Evolutionary conservation across 176 grass and related monocot genomes (phyloP).

Genomic region (Sorghum bicolor): Sorghum_bicolor_NCBIv3 NC_012872.2:7211501-7212000

Average conservation of each 20-base stretch:
- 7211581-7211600: not conserved
- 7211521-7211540: not conserved
- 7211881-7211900: not conserved
- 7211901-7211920: not conserved
- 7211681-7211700: slow-evolving; percentile 59
- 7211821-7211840: not conserved
- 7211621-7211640: slow-evolving; percentile 94
- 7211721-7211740: not conserved
- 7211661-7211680: slow-evolving; percentile 76
- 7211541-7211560: not conserved
- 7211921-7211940: not conserved
- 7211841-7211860: not conserved
- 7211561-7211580: not conserved
- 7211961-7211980: not conserved
- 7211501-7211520: not conserved
- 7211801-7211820: not conserved
- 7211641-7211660: slow-evolving; percentile 81
- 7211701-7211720: not conserved
- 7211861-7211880: not conserved
- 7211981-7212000: not conserved
- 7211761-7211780: not conserved
- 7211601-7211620: slow-evolving; percentile 87
- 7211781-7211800: not conserved
- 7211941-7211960: not conserved
- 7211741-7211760: slow-evolving; percentile 20